Percentiles rank a stretch among this genome's conserved stretches.
Conservation (phyloP, 2,329 filamentous ascomycete species). For the Teratosphaeria epicoccoides region DNA sequence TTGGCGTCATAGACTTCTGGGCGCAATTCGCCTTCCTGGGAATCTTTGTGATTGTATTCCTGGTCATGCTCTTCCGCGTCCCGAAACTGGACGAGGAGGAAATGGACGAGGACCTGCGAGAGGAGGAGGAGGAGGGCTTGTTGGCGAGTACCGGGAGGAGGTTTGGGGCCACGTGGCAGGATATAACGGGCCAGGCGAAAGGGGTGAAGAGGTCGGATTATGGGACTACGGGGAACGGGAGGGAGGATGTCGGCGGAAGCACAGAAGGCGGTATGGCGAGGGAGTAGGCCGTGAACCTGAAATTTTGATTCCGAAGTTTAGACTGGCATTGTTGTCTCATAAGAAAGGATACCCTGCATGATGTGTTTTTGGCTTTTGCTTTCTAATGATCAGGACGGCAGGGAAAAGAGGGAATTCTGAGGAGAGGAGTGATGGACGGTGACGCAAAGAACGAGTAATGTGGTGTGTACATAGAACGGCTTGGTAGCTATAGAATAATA, state of each 20-base stretch:
- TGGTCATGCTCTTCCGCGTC: constrained; percentile 68
- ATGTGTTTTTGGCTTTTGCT: not conserved
- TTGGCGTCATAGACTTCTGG: constrained; percentile 90
- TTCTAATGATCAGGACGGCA: not conserved
- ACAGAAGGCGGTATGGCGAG: not conserved
- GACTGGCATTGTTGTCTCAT: not conserved
- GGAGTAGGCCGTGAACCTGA: not conserved
- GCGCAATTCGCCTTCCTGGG: constrained; percentile 82
- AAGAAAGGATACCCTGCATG: not conserved
- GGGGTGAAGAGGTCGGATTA: constrained; percentile 26
- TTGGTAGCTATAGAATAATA: no score
- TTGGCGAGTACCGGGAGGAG: constrained; percentile 71
- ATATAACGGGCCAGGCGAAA: constrained; percentile 56
- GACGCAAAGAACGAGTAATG: not conserved
- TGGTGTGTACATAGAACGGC: not conserved
- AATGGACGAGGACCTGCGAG: constrained; percentile 79
- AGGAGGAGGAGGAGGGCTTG: constrained; percentile 86
- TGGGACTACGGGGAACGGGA: constrained; percentile 11
- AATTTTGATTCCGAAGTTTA: not conserved
- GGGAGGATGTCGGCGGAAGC: not conserved
- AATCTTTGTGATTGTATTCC: constrained; percentile 70
- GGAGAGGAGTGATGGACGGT: not conserved
- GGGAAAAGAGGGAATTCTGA: not conserved
- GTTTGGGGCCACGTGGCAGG: constrained; percentile 80
- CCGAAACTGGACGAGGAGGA: constrained; percentile 66